phyloP scores from a whole-genome alignment of 108 stramenopile genomes.

The Aurantiochytrium sp. region DNA sequence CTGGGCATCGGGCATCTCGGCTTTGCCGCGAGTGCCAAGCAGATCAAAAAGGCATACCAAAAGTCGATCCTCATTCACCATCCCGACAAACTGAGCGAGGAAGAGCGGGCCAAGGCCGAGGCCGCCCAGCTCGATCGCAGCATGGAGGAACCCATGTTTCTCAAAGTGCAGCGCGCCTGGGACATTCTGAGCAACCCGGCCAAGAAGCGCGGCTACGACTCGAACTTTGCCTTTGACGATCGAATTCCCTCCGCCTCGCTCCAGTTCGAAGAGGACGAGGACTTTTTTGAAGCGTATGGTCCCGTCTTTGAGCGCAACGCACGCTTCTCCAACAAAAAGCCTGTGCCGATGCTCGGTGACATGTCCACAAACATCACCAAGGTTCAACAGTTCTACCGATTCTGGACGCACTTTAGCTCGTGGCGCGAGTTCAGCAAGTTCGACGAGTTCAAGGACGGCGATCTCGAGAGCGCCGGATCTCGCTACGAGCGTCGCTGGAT shows the following conservation, averaged over 20 bases:
- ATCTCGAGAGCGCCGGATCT: constrained; percentile 72
- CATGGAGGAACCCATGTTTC: constrained; percentile 75
- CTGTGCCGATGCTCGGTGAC: constrained; percentile 78
- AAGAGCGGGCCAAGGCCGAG: constrained; percentile 37
- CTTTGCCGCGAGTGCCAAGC: neutral
- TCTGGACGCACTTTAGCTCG: constrained; percentile 86
- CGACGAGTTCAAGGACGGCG: constrained; percentile 61
- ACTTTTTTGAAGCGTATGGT: constrained; percentile 71
- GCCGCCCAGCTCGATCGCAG: constrained; percentile 28
- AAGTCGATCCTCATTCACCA: constrained; percentile 28
- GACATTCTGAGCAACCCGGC: constrained; percentile 70
- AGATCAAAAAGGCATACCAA: constrained; percentile 31
- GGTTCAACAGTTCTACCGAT: constrained; percentile 87
- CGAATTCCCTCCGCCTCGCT: constrained; percentile 62
- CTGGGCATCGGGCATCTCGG: constrained; percentile 29
- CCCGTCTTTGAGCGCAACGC: constrained; percentile 89
- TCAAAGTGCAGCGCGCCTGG: constrained; percentile 86
- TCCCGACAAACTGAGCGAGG: constrained; percentile 52
- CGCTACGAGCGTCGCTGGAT: constrained; percentile 95
- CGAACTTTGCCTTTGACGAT: constrained; percentile 87
- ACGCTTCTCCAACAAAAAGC: constrained; percentile 69
- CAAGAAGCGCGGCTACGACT: constrained; percentile 83
- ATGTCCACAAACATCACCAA: constrained; percentile 66
- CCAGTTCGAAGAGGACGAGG: constrained; percentile 59
- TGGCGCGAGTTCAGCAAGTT: constrained; percentile 89